Evolutionary conservation across 352 stramenopile species (phyloP).

Genomic region (Saprolegnia parasitica): DNA sequence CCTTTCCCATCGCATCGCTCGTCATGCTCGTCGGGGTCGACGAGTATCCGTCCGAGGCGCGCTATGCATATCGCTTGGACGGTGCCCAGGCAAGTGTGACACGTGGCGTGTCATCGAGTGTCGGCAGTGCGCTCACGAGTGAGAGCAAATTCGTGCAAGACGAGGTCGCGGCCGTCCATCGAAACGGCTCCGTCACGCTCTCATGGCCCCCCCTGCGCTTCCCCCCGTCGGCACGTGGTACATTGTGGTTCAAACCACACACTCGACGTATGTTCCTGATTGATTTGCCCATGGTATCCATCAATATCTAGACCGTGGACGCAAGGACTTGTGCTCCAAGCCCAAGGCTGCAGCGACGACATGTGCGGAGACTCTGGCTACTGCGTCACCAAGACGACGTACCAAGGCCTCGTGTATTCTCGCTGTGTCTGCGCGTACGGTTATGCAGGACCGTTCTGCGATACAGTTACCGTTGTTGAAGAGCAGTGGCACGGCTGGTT

Average conservation of each 20-base stretch:
- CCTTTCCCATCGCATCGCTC: neutral
- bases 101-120: neutral
- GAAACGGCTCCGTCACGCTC: neutral
- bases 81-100: neutral
- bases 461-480: neutral
- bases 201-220: constrained; percentile 12
- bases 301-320: constrained; percentile 7
- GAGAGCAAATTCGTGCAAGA: neutral
- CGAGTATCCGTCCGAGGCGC: neutral
- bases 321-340: constrained; percentile 17
- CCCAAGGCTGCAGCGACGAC: neutral
- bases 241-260: constrained; percentile 4
- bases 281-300: too few species aligned
- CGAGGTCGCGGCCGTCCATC: neutral
- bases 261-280: neutral
- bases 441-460: constrained; percentile 14
- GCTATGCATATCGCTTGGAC: neutral
- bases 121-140: neutral
- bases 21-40: neutral
- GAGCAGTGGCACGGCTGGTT: constrained; percentile 14
- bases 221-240: constrained; percentile 18
- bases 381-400: constrained; percentile 9
- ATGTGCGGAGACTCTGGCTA: constrained; percentile 18
- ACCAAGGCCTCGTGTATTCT: constrained; percentile 9
- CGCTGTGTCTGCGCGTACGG: constrained; percentile 20